A percentile compares a stretch with the other conserved stretches of the same genome.
Conservation (phyloP, 176 grass and related monocot genomes). For the Phyllostachys edulis region DNA sequence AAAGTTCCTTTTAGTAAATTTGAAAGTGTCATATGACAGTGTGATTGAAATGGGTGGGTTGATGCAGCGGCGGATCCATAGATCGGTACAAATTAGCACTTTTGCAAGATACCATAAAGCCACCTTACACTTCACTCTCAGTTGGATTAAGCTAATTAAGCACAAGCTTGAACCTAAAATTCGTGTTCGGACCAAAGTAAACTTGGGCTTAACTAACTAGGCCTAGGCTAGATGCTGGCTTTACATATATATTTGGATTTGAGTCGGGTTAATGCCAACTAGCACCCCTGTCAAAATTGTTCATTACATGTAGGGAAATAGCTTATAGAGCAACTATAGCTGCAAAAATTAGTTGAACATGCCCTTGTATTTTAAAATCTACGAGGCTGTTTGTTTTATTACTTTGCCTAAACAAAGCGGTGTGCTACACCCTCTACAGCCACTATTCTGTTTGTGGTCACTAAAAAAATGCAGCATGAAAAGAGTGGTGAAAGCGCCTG, state of each 20-base stretch:
- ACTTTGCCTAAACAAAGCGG: background rate
- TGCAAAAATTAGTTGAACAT: background rate
- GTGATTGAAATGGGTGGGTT: background rate
- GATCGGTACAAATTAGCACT: background rate
- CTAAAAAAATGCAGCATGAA: background rate
- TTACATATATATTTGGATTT: slow-evolving; percentile 8
- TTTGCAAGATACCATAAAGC: background rate
- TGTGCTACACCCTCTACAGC: background rate
- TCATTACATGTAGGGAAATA: background rate
- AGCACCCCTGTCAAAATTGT: background rate
- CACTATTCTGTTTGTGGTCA: background rate
- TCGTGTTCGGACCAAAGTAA: background rate
- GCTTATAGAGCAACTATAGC: background rate
- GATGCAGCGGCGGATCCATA: background rate
- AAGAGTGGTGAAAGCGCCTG: slow-evolving; percentile 1
- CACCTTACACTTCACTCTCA: background rate
- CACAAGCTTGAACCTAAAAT: background rate
- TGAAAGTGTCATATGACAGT: background rate
- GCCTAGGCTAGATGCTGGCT: background rate
- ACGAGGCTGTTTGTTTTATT: background rate
- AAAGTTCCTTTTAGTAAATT: background rate
- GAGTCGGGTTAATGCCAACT: background rate
- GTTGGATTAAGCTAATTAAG: background rate
- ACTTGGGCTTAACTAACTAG: background rate
- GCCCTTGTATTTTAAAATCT: background rate